Evolutionary conservation across 2,329 filamentous ascomycete genomes (phyloP).

Genomic region (Corinectria fuckeliana): DNA sequence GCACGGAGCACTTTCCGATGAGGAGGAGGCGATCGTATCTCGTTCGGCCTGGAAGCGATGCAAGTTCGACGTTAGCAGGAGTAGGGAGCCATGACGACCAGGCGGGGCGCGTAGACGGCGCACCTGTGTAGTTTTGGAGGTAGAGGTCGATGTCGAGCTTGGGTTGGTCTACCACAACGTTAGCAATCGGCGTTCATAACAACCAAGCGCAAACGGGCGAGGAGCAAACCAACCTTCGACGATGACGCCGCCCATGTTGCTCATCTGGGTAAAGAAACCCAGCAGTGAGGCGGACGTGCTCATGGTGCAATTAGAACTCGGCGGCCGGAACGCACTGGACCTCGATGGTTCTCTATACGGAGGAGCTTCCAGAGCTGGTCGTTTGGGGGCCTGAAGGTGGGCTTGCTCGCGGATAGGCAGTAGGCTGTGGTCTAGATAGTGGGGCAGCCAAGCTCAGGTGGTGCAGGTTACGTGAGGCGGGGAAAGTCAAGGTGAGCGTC

Average conservation of each 20-base stretch:
- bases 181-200: slow-evolving; percentile 11
- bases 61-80: slow-evolving; percentile 14
- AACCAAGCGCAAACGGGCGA: background rate
- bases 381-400: slow-evolving; percentile 19
- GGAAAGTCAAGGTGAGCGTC: background rate
- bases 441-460: slow-evolving; percentile 5
- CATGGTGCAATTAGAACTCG: slow-evolving; percentile 42
- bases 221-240: slow-evolving; percentile 52
- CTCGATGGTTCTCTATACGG: slow-evolving; percentile 14
- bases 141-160: slow-evolving; percentile 94
- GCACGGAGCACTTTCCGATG: slow-evolving; percentile 79
- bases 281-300: slow-evolving; percentile 44
- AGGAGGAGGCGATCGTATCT: slow-evolving; percentile 80
- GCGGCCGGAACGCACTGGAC: slow-evolving; percentile 3
- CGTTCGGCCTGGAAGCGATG: slow-evolving; percentile 68
- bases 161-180: slow-evolving; percentile 65
- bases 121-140: slow-evolving; percentile 87
- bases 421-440: slow-evolving; percentile 15
- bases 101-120: slow-evolving; percentile 23
- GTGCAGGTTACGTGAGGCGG: background rate
- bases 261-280: slow-evolving; percentile 55
- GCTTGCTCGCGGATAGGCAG: background rate
- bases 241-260: slow-evolving; percentile 52
- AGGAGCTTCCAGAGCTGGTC: slow-evolving; percentile 32
- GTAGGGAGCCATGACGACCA: background rate